Evolutionary conservation across 2,329 filamentous ascomycete species (phyloP).

Genomic region (Nothomitra cinnamomea): DNA sequence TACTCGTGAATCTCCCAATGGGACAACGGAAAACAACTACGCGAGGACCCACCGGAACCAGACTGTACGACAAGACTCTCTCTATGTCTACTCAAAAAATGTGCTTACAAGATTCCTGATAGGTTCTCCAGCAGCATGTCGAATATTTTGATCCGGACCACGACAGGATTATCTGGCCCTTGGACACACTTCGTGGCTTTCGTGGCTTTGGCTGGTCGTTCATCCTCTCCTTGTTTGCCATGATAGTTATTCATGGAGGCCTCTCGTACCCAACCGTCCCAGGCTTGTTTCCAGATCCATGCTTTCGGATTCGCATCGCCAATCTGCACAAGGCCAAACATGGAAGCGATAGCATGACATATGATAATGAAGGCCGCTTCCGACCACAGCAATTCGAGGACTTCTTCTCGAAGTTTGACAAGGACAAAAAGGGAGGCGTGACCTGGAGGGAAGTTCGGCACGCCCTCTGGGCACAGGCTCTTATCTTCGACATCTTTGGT

Average conservation of each 20-base stretch:
- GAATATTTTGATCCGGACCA: slow-evolving; percentile 34
- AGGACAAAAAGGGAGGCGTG: slow-evolving; percentile 22
- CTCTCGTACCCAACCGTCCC: slow-evolving; percentile 32
- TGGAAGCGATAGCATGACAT: slow-evolving; percentile 29
- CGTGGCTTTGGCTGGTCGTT: slow-evolving; percentile 28
- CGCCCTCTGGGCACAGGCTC: slow-evolving; percentile 25
- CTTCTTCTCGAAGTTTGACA: slow-evolving; percentile 31
- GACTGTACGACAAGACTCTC: slow-evolving; percentile 13
- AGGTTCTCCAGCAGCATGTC: slow-evolving; percentile 35
- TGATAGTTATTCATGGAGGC: slow-evolving; percentile 30
- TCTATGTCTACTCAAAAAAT: not conserved
- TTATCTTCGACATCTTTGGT: slow-evolving; percentile 28
- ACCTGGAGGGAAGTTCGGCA: slow-evolving; percentile 21
- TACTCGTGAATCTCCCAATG: slow-evolving; percentile 23
- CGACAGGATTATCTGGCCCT: slow-evolving; percentile 36
- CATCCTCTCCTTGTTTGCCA: slow-evolving; percentile 26
- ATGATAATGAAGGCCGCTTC: slow-evolving; percentile 32
- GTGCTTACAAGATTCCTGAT: not conserved
- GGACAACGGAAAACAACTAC: slow-evolving; percentile 24
- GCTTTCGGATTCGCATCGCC: slow-evolving; percentile 21
- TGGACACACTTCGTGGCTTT: slow-evolving; percentile 32
- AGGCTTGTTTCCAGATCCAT: slow-evolving; percentile 26
- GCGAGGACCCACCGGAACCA: slow-evolving; percentile 22
- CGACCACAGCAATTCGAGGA: slow-evolving; percentile 33
- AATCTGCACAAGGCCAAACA: slow-evolving; percentile 24